Evolutionary conservation across 2,329 filamentous ascomycete species (phyloP), one percentile per base, ranked within the genome.

Genomic region (Erysiphe pulchra): DNA sequence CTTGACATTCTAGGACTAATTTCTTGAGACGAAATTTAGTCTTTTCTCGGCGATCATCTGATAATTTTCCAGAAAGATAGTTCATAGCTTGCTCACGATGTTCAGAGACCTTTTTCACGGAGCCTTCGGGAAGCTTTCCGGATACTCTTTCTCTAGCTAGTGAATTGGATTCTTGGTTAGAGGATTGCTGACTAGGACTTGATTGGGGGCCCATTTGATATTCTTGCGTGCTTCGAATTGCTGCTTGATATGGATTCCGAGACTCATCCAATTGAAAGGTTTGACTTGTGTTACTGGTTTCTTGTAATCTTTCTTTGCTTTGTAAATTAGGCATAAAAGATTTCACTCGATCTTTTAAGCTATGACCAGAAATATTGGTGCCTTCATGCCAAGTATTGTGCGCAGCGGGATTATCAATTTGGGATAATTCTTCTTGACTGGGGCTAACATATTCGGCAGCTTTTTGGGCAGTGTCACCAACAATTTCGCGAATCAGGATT

Each of bases 1-100:
- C 82, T 64, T 98, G 90, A 55, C 92, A 85, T 63, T 98, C 90
- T 41, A 94, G 76, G 36, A 98, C 66, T 80, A 95, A 92, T 74
- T 95, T 95, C 75, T 87, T 98, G 53, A 98, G 64, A 34, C 90
- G 81, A 72, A 77, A 93, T 55, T 94, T 77, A 47, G 77, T 78
- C 67, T 93, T 85, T 8, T 95, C 85, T 49, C 86, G 84, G 49
- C 90, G 84, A 61, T 95, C 86, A 62, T 87, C 66, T 1, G 90
- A 86, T 63, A 98, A 71, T 69, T 95, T 98, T 56, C 77, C 72
- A 54, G 74, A 70, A 46, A 94, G 65, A 60, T 95, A 95, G 53
- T 81, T 73, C 57, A 70, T 75, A 24, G 78, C 68, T 47, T 55
- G 55, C 39, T 71, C 62, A 56, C 67, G 65, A n/a, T 65, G 70